These are phyloP conservation scores for Monilinia vaccinii-corymbosi DNA, from an alignment of 2,329 filamentous ascomycete species.

Conservation along the genomic window DNA sequence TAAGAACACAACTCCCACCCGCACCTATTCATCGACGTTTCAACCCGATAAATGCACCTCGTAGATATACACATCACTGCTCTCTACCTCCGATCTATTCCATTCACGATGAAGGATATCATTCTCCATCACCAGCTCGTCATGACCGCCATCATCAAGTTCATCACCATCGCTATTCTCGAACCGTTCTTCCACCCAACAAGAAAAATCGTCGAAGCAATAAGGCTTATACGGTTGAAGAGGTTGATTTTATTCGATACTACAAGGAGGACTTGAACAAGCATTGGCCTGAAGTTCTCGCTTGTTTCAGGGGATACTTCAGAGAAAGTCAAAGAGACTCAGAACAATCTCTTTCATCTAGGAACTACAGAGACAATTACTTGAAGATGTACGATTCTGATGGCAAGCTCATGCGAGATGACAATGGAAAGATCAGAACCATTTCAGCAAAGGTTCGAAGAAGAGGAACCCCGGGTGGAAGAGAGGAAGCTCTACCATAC, in stretches of 20 bases:
- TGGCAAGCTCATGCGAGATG: not conserved
- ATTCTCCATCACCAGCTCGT: not conserved
- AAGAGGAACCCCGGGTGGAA: constrained; percentile 7
- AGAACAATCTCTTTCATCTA: constrained; percentile 10
- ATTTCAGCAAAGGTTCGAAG: constrained; percentile 10
- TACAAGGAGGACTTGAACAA: constrained; percentile 10
- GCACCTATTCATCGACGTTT: not conserved
- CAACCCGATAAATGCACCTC: not conserved
- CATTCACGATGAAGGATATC: not conserved
- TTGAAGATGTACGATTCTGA: constrained; percentile 1
- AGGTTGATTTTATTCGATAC: constrained; percentile 15
- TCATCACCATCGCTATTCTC: not conserved
- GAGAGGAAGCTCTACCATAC: constrained; percentile 9
- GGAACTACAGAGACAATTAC: constrained; percentile 13
- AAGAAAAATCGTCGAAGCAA: constrained; percentile 12
- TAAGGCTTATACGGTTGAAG: constrained; percentile 12
- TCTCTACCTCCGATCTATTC: not conserved
- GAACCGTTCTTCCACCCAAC: not conserved
- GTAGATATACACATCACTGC: not conserved
- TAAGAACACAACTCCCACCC: not conserved
- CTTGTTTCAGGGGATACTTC: not conserved
- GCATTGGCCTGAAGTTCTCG: constrained; percentile 7
- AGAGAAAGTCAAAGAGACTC: not conserved
- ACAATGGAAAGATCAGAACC: constrained; percentile 9
- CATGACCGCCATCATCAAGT: not conserved